Conservation (phyloP, 164 flowering plant species). For the grape (Vitis vinifera) region ASM3070453v1 NC_081818.1:4574501-4575000, state of each 20-base stretch:
- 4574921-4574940: constrained; percentile 4
- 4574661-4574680: constrained; percentile 14
- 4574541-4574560: constrained; percentile 3
- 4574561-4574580: constrained; percentile 15
- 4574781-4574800: constrained; percentile 22
- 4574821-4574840: constrained; percentile 31
- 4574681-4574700: constrained; percentile 14
- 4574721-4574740: constrained; percentile 8
- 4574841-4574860: constrained; percentile 48
- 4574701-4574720: constrained; percentile 15
- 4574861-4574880: constrained; percentile 15
- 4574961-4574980: too few relatives aligned
- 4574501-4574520: constrained; percentile 26
- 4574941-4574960: too few relatives aligned
- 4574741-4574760: constrained; percentile 11
- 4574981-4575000: too few relatives aligned
- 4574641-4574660: constrained; percentile 16
- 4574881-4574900: constrained; percentile 16
- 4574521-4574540: constrained; percentile 10
- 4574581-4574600: not conserved
- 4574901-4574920: constrained; percentile 6
- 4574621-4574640: constrained; percentile 23
- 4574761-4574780: constrained; percentile 18
- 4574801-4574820: constrained; percentile 46
- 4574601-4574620: constrained; percentile 19